These are phyloP conservation scores for Globisporangium irregulare DNA, from an alignment of 352 stramenopile genomes.

Conservation along the genomic window DNA sequence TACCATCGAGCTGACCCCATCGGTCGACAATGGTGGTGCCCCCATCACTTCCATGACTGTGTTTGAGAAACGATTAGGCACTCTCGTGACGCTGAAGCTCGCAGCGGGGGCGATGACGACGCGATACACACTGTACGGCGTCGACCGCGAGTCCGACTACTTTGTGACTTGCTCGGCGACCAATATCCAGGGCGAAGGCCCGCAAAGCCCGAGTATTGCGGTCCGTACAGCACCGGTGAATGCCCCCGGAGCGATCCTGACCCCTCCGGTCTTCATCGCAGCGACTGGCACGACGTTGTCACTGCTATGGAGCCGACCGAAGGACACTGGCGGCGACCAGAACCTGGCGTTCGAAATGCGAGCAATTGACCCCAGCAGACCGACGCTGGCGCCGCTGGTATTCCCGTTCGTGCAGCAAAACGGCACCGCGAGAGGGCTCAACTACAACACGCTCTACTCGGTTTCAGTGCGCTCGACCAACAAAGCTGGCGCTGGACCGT, in stretches of 20 bases:
- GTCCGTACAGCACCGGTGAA: constrained; percentile 36
- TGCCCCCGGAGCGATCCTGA: constrained; percentile 28
- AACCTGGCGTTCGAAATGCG: constrained; percentile 32
- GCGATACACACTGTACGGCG: constrained; percentile 29
- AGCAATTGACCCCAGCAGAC: constrained; percentile 12
- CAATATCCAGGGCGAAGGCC: constrained; percentile 37
- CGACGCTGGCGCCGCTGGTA: neutral
- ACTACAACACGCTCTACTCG: constrained; percentile 34
- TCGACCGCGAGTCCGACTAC: constrained; percentile 34
- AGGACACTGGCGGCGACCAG: constrained; percentile 41
- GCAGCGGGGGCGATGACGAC: neutral
- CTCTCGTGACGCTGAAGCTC: constrained; percentile 23
- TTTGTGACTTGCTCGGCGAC: constrained; percentile 34
- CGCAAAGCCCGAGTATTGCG: constrained; percentile 16
- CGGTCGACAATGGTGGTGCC: constrained; percentile 43
- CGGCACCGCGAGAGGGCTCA: constrained; percentile 22
- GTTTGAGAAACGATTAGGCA: constrained; percentile 31
- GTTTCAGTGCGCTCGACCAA: constrained; percentile 40
- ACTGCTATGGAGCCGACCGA: constrained; percentile 30
- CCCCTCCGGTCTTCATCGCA: constrained; percentile 23
- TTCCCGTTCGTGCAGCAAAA: constrained; percentile 13
- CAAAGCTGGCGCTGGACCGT: constrained; percentile 25
- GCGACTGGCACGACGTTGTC: constrained; percentile 39
- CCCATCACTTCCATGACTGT: constrained; percentile 36
- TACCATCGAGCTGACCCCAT: constrained; percentile 37